Percentiles rank a stretch among this genome's conserved stretches.
phyloP scores from a whole-genome alignment of 805 yeast species.

The Metschnikowia drakensbergensis region DNA sequence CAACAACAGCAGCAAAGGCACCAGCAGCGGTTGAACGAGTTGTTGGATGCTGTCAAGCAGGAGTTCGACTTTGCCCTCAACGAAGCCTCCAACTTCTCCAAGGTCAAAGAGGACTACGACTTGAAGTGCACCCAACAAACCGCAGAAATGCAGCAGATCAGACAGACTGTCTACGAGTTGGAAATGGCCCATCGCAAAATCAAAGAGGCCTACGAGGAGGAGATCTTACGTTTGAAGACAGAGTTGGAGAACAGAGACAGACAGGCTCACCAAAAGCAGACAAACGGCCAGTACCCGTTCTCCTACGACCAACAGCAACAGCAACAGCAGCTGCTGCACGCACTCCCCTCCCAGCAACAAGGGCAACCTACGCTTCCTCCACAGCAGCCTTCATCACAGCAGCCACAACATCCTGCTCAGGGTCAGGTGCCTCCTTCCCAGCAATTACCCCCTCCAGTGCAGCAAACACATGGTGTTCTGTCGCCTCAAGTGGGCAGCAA shows the following conservation, averaged over 20 bases:
- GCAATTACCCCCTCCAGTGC: constrained; percentile 5
- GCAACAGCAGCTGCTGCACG: constrained; percentile 11
- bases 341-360: constrained; percentile 24
- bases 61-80: constrained; percentile 82
- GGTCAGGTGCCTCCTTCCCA: neutral
- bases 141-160: constrained; percentile 87
- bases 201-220: constrained; percentile 95
- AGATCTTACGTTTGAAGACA: constrained; percentile 76
- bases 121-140: constrained; percentile 86
- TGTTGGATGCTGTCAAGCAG: constrained; percentile 85
- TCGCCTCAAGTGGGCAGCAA: constrained; percentile 4
- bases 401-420: neutral
- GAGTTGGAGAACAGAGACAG: constrained; percentile 82
- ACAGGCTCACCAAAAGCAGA: constrained; percentile 37
- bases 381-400: constrained; percentile 7
- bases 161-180: constrained; percentile 90
- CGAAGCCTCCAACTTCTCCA: constrained; percentile 81
- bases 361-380: constrained; percentile 19
- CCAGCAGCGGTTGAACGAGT: constrained; percentile 60
- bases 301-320: constrained; percentile 29
- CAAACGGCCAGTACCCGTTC: constrained; percentile 39
- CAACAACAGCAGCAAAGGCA: constrained; percentile 39
- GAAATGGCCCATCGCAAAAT: constrained; percentile 92
- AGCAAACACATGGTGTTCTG: neutral
- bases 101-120: constrained; percentile 92